phyloP scores from a whole-genome alignment of 176 grass and related monocot genomes.

The Carex pumila region DNA sequence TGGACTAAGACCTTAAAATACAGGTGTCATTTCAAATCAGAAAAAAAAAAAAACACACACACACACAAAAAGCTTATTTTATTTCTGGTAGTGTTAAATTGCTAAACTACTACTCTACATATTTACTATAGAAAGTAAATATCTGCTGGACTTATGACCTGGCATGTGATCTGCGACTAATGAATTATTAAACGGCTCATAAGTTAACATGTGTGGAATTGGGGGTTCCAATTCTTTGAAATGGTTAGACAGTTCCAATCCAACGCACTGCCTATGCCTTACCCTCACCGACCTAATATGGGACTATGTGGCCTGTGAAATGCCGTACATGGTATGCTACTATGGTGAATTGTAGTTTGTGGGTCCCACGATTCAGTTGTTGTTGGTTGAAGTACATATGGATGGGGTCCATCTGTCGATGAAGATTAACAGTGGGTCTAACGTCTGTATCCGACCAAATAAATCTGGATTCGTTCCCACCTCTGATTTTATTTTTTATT shows the following conservation, averaged over 20 bases:
- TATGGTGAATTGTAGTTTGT: neutral
- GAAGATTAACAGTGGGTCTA: neutral
- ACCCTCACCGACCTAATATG: neutral
- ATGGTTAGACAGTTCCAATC: constrained; percentile 3
- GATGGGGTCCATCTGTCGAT: neutral
- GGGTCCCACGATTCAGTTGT: neutral
- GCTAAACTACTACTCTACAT: neutral
- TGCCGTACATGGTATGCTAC: neutral
- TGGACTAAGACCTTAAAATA: neutral
- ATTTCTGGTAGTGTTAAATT: neutral
- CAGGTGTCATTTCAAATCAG: neutral
- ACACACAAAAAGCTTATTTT: neutral
- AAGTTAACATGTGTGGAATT: neutral
- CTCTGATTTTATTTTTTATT: neutral
- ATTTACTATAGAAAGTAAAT: neutral
- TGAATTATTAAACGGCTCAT: neutral
- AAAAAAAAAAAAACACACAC: neutral
- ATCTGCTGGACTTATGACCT: too few relatives aligned
- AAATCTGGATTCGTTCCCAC: neutral
- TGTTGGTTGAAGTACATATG: neutral
- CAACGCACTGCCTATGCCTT: neutral
- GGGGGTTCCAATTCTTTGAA: neutral
- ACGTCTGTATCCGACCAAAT: neutral
- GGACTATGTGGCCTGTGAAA: neutral
- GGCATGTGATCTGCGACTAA: neutral